Evolutionary conservation across 176 grass and related monocot genomes (phyloP), one percentile per base, ranked within the genome.

Genomic region (Avena eriantha): DNA sequence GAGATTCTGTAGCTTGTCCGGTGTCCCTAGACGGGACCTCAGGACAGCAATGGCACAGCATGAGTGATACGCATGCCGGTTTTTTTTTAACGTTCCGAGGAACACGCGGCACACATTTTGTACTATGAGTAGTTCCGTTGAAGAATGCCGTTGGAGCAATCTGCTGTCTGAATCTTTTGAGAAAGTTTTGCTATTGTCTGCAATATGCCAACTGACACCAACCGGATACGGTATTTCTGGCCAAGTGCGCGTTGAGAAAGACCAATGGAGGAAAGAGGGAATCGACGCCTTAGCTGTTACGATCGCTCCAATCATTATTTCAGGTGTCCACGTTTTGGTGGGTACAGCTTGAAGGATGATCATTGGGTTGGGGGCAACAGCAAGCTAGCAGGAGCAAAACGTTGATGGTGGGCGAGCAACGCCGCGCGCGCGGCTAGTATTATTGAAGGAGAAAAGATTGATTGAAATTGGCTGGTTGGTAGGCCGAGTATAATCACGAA

Each of bases 281-380:
- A 41, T 41, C 39, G 39, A 41, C 7, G 39, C 4, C 39, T 41
- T 41, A 39, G 67, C 67, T 70, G 35, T 21, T 21, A 2, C 3
- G 10, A 73, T 73, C 36, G 36, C 2, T 3, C 11, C 70, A 50
- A 50, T 75, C 22, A 73, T 74, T 48, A 15, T 75, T 1, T 75
- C 72, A 75, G 72, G 72, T 75, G 72, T 13, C 72, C 72, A 75
- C 72, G 72, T 29, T 50, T 75, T 74, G n/a, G 22, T 49, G n/a
- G 47, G 47, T 46, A n/a, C 13, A 33, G 46, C 46, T 17, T 49
- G 43, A 48, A 49, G 45, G 71, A 15, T 16, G 7, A 9, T 50
- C 14, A 74, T 74, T 74, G 43, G 12, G 12, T 7, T 41, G 39
- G 19, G 69, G 0, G 12, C 39, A 43, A n/a, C 68, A 43, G 19